phyloP scores from a whole-genome alignment of 2,329 filamentous ascomycete species.

The Cladobotryum mycophilum region DNA sequence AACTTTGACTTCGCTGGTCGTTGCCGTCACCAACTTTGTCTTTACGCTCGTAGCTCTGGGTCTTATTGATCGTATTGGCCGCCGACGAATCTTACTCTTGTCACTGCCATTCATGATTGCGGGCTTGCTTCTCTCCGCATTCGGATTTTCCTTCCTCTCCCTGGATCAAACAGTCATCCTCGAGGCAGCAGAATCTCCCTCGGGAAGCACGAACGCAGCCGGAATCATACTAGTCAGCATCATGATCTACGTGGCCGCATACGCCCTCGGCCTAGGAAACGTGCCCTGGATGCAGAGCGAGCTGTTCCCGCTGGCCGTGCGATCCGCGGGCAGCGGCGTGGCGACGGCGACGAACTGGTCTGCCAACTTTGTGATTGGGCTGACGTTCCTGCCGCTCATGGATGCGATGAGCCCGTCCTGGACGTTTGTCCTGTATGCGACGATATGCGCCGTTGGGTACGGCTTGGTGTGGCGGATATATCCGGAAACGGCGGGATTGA shows the following conservation, averaged over 20 bases:
- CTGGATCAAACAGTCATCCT: constrained; percentile 27
- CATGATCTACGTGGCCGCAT: constrained; percentile 77
- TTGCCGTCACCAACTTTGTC: constrained; percentile 76
- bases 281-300: constrained; percentile 97
- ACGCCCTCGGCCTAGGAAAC: constrained; percentile 81
- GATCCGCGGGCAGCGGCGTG: constrained; percentile 64
- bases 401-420: constrained; percentile 62
- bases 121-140: constrained; percentile 63
- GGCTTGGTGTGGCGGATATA: constrained; percentile 66
- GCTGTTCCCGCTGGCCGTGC: constrained; percentile 72
- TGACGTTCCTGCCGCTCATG: constrained; percentile 88
- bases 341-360: constrained; percentile 81
- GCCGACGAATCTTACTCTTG: constrained; percentile 71
- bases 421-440: constrained; percentile 77
- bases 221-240: constrained; percentile 65
- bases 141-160: constrained; percentile 63
- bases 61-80: constrained; percentile 72
- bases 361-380: constrained; percentile 76
- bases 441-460: constrained; percentile 64
- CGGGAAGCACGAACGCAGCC: constrained; percentile 32
- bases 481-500: constrained; percentile 78
- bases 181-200: constrained; percentile 12
- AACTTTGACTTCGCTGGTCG: constrained; percentile 71
- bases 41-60: constrained; percentile 71
- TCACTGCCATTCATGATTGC: constrained; percentile 79